Evolutionary conservation across 352 stramenopile species (phyloP).

Genomic region (Phytophthora crassamura): DNA sequence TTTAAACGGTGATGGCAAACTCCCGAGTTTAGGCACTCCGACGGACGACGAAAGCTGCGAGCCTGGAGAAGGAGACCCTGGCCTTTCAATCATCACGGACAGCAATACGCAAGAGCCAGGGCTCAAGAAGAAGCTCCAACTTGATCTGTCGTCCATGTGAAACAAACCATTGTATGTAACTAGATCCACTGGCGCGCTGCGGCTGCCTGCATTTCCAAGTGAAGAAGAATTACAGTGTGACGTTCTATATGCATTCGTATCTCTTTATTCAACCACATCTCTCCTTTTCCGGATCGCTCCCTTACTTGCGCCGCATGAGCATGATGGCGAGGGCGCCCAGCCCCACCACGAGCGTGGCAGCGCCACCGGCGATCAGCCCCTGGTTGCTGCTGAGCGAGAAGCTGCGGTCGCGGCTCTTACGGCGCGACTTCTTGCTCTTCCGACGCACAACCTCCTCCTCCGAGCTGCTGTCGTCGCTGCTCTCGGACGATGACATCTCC

Average conservation of each 20-base stretch:
- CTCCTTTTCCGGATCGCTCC: slow-evolving; percentile 18
- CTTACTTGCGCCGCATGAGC: slow-evolving; percentile 73
- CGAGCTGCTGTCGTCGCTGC: slow-evolving; percentile 41
- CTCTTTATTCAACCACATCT: slow-evolving; percentile 34
- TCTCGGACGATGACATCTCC: slow-evolving; percentile 68
- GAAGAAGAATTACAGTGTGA: slow-evolving; percentile 8
- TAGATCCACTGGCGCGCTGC: slow-evolving; percentile 19
- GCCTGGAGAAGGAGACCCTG: slow-evolving; percentile 27
- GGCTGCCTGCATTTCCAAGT: slow-evolving; percentile 7
- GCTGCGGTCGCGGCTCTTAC: slow-evolving; percentile 45
- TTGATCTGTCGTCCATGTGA: slow-evolving; percentile 32
- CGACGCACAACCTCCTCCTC: slow-evolving; percentile 51
- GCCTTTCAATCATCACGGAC: slow-evolving; percentile 24
- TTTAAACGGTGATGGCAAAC: slow-evolving; percentile 36
- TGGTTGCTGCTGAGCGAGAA: slow-evolving; percentile 28
- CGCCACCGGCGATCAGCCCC: slow-evolving; percentile 45
- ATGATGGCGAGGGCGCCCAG: slow-evolving; percentile 59
- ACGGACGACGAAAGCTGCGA: slow-evolving; percentile 44
- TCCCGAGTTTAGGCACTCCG: slow-evolving; percentile 34
- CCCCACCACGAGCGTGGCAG: slow-evolving; percentile 50
- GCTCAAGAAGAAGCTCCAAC: slow-evolving; percentile 27
- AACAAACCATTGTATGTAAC: slow-evolving; percentile 10
- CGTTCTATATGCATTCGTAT: slow-evolving; percentile 31
- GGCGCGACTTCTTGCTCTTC: slow-evolving; percentile 56
- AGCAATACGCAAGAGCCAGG: slow-evolving; percentile 20